phyloP scores from a whole-genome alignment of 495 filamentous ascomycete species.

The Cercophora sp. region DNA sequence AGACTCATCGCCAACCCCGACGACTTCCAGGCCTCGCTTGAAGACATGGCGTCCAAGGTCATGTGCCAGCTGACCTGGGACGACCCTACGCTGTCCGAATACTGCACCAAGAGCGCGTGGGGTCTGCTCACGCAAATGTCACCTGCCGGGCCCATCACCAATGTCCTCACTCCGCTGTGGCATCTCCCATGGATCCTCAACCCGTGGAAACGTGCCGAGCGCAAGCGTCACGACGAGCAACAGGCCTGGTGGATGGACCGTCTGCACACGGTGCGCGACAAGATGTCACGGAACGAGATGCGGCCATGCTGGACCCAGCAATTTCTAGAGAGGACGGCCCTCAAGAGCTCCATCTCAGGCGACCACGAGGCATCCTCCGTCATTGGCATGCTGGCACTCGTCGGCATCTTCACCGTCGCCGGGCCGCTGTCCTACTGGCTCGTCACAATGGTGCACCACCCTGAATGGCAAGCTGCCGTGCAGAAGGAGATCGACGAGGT shows the following conservation, averaged over 20 bases:
- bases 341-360: slow-evolving; percentile 33
- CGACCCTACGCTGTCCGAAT: slow-evolving; percentile 31
- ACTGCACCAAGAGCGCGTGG: slow-evolving; percentile 35
- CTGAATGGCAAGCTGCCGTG: slow-evolving; percentile 36
- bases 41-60: slow-evolving; percentile 40
- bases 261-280: slow-evolving; percentile 19
- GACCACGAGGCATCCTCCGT: slow-evolving; percentile 39
- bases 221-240: slow-evolving; percentile 38
- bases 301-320: slow-evolving; percentile 35
- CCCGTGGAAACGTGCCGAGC: slow-evolving; percentile 40
- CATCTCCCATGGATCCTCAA: slow-evolving; percentile 34
- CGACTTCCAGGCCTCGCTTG: slow-evolving; percentile 32
- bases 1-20: slow-evolving; percentile 35
- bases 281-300: slow-evolving; percentile 23
- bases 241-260: slow-evolving; percentile 38
- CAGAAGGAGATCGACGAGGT: slow-evolving; percentile 53
- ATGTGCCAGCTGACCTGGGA: slow-evolving; percentile 43
- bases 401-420: slow-evolving; percentile 43
- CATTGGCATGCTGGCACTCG: slow-evolving; percentile 40
- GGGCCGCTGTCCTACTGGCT: slow-evolving; percentile 41
- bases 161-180: slow-evolving; percentile 40
- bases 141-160: slow-evolving; percentile 42
- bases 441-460: slow-evolving; percentile 38
- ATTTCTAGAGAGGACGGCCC: slow-evolving; percentile 33
- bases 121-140: slow-evolving; percentile 41